Evolutionary conservation across 805 yeast genomes (phyloP).

Genomic region (Cyberlindnera bimundalis): DNA sequence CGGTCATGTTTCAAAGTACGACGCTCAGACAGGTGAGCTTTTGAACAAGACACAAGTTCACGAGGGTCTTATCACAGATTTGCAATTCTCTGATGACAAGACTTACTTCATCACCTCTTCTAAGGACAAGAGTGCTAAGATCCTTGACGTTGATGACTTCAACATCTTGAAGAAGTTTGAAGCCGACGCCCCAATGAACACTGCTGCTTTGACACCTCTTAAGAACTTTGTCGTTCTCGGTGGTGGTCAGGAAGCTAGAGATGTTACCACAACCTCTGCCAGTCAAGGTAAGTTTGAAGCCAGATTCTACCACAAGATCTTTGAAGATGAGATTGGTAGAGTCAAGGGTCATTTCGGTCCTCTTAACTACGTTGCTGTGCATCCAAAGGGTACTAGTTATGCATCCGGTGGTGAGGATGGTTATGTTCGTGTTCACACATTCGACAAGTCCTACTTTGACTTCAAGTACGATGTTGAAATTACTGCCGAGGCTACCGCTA

Average conservation of each 20-base stretch:
- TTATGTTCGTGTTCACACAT: slow-evolving; percentile 87
- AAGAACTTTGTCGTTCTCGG: slow-evolving; percentile 92
- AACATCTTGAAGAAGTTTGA: slow-evolving; percentile 67
- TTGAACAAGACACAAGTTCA: slow-evolving; percentile 61
- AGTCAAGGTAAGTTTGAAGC: slow-evolving; percentile 97
- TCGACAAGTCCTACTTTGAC: slow-evolving; percentile 89
- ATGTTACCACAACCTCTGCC: slow-evolving; percentile 94
- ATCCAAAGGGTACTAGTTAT: slow-evolving; percentile 89
- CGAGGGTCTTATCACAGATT: slow-evolving; percentile 76
- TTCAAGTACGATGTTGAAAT: slow-evolving; percentile 90
- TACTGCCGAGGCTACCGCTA: slow-evolving; percentile 51
- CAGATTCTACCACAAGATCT: slow-evolving; percentile 90
- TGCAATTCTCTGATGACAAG: slow-evolving; percentile 83
- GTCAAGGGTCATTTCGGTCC: slow-evolving; percentile 99
- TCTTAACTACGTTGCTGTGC: slow-evolving; percentile 86
- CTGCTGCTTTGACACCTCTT: slow-evolving; percentile 90
- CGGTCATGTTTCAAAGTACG: slow-evolving; percentile 79
- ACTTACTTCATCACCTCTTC: slow-evolving; percentile 91
- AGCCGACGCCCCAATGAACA: slow-evolving; percentile 92
- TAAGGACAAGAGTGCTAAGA: slow-evolving; percentile 80
- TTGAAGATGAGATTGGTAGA: slow-evolving; percentile 94
- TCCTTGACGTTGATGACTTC: slow-evolving; percentile 76
- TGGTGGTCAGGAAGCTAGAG: slow-evolving; percentile 99
- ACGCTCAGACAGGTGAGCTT: slow-evolving; percentile 70
- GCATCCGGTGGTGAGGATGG: slow-evolving; percentile 99